These are phyloP conservation scores for Komagataella ulmi DNA, from an alignment of 805 yeast genomes.

Conservation along the genomic window DNA sequence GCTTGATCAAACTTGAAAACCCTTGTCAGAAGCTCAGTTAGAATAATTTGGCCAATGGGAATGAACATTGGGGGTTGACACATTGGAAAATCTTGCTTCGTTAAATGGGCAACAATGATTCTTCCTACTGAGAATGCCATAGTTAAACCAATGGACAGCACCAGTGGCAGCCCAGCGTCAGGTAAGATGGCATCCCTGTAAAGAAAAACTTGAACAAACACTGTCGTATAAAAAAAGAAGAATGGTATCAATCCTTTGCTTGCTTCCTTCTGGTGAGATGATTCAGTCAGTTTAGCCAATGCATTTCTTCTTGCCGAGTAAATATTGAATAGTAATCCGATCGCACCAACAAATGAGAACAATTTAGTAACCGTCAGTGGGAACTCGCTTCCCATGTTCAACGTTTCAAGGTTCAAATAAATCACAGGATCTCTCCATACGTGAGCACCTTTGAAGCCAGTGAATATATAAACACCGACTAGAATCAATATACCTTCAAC, in stretches of 20 bases:
- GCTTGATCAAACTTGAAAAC: conserved; percentile 25
- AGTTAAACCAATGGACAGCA: conserved; percentile 59
- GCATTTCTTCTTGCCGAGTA: conserved; percentile 56
- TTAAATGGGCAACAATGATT: conserved; percentile 77
- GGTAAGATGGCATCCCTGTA: conserved; percentile 36
- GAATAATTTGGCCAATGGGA: conserved; percentile 36
- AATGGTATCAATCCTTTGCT: conserved; percentile 58
- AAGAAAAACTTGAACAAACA: conserved; percentile 30
- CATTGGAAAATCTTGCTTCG: conserved; percentile 66
- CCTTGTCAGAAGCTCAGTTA: conserved; percentile 20
- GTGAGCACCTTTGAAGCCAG: conserved; percentile 60
- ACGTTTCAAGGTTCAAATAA: conserved; percentile 22
- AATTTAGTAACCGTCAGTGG: conserved; percentile 22
- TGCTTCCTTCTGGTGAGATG: conserved; percentile 22
- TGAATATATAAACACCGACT: conserved; percentile 35
- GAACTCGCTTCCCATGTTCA: conserved; percentile 13
- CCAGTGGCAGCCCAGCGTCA: conserved; percentile 36
- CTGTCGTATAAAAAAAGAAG: conserved; percentile 33
- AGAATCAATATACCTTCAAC: conserved; percentile 83
- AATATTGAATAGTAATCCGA: conserved; percentile 51
- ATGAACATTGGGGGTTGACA: conserved; percentile 57
- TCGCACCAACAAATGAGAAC: conserved; percentile 35
- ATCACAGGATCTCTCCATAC: conserved; percentile 43
- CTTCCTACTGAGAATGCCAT: conserved; percentile 85
- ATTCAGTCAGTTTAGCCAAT: conserved; percentile 26